phyloP scores from a whole-genome alignment of 1,284 basidiomycete genomes.

The Marasmius tenuissimus region DNA sequence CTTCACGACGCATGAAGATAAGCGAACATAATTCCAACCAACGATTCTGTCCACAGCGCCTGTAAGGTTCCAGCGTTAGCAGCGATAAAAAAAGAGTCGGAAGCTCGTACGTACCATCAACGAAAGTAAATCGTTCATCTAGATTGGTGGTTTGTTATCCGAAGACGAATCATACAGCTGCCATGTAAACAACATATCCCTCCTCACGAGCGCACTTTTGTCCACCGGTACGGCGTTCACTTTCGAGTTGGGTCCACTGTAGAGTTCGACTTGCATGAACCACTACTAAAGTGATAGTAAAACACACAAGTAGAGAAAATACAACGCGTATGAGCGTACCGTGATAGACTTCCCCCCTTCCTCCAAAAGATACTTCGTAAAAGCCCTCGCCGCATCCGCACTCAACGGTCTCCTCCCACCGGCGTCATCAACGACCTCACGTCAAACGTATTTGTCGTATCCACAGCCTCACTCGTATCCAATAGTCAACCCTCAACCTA shows the following conservation, averaged over 20 bases:
- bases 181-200: slow-evolving; percentile 23
- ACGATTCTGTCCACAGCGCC: slow-evolving; percentile 2
- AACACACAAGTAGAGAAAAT: too few species aligned
- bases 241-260: slow-evolving; percentile 24
- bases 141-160: slow-evolving; percentile 19
- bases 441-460: slow-evolving; percentile 23
- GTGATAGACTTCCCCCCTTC: slow-evolving; percentile 16
- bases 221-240: slow-evolving; percentile 19
- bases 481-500: too few species aligned
- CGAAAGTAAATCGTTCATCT: slow-evolving; percentile 21
- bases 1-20: too few species aligned
- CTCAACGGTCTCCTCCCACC: slow-evolving; percentile 15
- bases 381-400: slow-evolving; percentile 11
- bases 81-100: not conserved
- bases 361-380: slow-evolving; percentile 16
- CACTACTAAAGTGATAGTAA: slow-evolving; percentile 13
- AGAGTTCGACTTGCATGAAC: slow-evolving; percentile 25
- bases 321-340: not conserved
- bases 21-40: too few species aligned
- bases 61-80: not conserved
- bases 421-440: slow-evolving; percentile 24
- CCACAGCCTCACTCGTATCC: not conserved
- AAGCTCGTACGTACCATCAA: slow-evolving; percentile 12
- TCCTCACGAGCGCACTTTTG: slow-evolving; percentile 26
- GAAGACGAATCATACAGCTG: slow-evolving; percentile 27